These are phyloP conservation scores for Dendrothele bispora DNA, from an alignment of 768 basidiomycete genomes.

Conservation along the genomic window DNA sequence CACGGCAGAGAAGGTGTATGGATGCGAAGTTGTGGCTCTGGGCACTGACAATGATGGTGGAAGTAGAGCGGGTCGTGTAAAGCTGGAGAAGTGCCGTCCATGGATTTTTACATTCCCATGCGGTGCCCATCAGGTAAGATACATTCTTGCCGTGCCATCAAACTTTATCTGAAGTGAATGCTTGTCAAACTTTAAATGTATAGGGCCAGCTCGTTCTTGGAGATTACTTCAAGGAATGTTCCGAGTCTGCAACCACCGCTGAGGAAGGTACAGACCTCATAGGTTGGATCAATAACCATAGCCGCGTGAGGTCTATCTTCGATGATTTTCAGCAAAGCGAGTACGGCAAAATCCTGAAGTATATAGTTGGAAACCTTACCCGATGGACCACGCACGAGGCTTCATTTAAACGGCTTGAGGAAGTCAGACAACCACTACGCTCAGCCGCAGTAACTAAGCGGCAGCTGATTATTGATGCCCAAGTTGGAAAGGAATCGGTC, in stretches of 20 bases:
- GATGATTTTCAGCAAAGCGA: neutral
- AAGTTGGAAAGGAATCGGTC: constrained; percentile 27
- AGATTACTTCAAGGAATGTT: constrained; percentile 16
- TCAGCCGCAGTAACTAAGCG: constrained; percentile 17
- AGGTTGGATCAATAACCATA: constrained; percentile 8
- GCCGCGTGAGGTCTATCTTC: neutral
- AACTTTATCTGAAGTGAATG: too few relatives aligned
- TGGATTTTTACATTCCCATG: constrained; percentile 10
- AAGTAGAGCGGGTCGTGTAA: constrained; percentile 8
- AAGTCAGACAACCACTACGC: constrained; percentile 20
- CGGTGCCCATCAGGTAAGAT: too few relatives aligned
- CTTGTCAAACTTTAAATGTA: neutral
- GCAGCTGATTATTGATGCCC: constrained; percentile 20
- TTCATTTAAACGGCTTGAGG: constrained; percentile 19
- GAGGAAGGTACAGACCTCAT: constrained; percentile 1
- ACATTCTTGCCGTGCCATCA: too few relatives aligned
- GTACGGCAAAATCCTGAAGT: constrained; percentile 14
- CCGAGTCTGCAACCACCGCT: neutral
- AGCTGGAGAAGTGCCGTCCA: constrained; percentile 5
- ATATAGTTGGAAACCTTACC: constrained; percentile 26
- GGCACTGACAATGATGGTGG: constrained; percentile 16
- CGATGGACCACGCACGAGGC: constrained; percentile 27
- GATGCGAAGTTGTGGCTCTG: constrained; percentile 9
- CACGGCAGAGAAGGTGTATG: constrained; percentile 4
- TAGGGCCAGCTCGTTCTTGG: constrained; percentile 13